Conservation (phyloP, 176 grass and related monocot genomes). For the Phoenix roebelenii region DNA sequence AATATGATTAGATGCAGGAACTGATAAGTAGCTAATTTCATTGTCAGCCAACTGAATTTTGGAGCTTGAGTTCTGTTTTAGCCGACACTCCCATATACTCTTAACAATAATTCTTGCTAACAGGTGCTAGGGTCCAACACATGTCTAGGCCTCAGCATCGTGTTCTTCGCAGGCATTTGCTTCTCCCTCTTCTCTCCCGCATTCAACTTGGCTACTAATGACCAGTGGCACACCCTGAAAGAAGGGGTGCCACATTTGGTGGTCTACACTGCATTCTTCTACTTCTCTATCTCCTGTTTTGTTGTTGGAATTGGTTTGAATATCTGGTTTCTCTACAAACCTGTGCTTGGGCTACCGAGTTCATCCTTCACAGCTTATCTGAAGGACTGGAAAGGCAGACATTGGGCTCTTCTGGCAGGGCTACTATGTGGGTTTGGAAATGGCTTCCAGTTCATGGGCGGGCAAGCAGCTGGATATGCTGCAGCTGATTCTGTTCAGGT, state of each 20-base stretch:
- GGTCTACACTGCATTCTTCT: constrained; percentile 98
- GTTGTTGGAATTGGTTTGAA: constrained; percentile 61
- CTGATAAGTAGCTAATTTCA: too few species aligned
- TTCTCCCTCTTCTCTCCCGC: constrained; percentile 96
- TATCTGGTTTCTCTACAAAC: constrained; percentile 76
- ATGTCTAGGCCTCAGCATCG: constrained; percentile 67
- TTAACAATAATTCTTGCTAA: not conserved
- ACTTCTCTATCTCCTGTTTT: constrained; percentile 92
- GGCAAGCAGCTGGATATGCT: constrained; percentile 91
- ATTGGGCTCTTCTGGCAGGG: constrained; percentile 80
- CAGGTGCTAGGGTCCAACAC: constrained; percentile 42
- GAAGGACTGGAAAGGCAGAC: constrained; percentile 82
- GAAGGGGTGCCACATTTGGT: constrained; percentile 65
- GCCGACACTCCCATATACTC: too few species aligned
- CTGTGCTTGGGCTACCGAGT: constrained; percentile 55
- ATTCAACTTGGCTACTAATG: constrained; percentile 88
- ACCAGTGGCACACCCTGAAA: constrained; percentile 79
- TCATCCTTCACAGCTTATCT: constrained; percentile 84
- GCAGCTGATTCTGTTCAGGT: constrained; percentile 99
- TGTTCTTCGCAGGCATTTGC: constrained; percentile 79
- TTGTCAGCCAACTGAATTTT: too few species aligned
- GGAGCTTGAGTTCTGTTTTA: too few species aligned
- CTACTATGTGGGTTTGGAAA: constrained; percentile 84
- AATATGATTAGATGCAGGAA: too few species aligned
- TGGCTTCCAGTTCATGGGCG: constrained; percentile 97